Evolutionary conservation across 2,329 filamentous ascomycete species (phyloP), one percentile per base, ranked within the genome.

Genomic region (Penicillium psychrosexuale): DNA sequence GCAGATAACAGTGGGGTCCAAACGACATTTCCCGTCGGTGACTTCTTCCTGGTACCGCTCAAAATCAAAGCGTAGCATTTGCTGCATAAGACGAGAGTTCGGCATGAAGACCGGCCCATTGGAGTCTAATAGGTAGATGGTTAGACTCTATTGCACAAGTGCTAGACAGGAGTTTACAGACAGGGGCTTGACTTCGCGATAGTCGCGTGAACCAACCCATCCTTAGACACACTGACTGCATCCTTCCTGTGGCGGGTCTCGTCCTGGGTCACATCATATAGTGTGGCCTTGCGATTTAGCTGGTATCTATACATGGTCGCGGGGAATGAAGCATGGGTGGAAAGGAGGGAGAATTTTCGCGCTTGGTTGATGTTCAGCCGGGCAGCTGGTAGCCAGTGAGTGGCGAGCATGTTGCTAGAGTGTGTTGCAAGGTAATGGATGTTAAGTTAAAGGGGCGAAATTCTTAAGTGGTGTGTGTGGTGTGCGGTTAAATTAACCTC

Each of bases 231-330:
- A 22, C 1, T 45, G 47, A 55, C 30, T 28, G 47, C 52, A 17
- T 55, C 52, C 34, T 55, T 55, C 4, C 52, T 27, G 33, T 55
- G 34, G 3, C 52, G 52, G 15, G 52, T 55, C 28, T 55, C 52
- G 11, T 55, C 52, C 39, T 55, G 39, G 27, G 12, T 33, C 31
- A 42, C 47, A 27, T 55, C 47, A 15, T 55, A 55, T 17, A 55
- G 27, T 34, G 52, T 55, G 7, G 52, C 47, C 47, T 36, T 55
- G 33, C 47, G 47, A 5, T 33, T 22, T 8, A 55, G 40, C 28
- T 55, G 52, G 33, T 45, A 55, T 34, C 52, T 47, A 34, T 55
- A 55, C 52, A 55, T 45, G 4, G 52, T 55, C 6, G 52, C 52
- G 12, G 52, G 52, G 12, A 55, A 55, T 17, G 52, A 45, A 7